A percentile compares a stretch with the other conserved stretches of the same genome.
phyloP scores from a whole-genome alignment of 2,329 filamentous ascomycete genomes.

The Hypoxylon sp. region DNA sequence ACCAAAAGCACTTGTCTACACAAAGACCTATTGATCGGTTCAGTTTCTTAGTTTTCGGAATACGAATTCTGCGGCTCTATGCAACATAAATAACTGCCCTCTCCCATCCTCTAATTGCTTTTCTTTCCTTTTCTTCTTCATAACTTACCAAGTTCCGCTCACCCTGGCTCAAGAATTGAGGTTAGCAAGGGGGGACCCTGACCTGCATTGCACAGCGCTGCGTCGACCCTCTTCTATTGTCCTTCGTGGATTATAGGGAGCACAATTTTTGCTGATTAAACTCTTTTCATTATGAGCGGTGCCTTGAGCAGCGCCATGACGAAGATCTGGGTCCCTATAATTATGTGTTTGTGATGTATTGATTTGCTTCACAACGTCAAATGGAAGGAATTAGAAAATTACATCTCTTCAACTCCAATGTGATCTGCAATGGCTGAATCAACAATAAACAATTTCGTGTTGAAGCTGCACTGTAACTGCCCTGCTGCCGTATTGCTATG shows the following conservation, averaged over 20 bases:
- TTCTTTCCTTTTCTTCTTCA: slow-evolving; percentile 49
- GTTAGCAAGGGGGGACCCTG: slow-evolving; percentile 53
- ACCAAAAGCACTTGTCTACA: no score
- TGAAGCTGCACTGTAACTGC: not conserved
- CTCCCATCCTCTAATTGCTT: slow-evolving; percentile 9
- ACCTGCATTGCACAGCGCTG: slow-evolving; percentile 73
- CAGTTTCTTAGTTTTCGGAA: not conserved
- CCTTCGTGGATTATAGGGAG: slow-evolving; percentile 54
- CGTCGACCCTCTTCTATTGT: slow-evolving; percentile 59
- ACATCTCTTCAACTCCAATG: not conserved
- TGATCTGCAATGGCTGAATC: not conserved
- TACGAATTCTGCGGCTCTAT: no score
- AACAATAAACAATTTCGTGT: not conserved
- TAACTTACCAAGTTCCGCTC: slow-evolving; percentile 58
- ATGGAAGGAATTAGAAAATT: not conserved
- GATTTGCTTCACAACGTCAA: no score
- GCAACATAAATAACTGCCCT: slow-evolving; percentile 33
- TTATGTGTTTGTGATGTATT: no score
- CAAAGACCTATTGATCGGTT: not conserved
- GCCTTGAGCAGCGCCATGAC: slow-evolving; percentile 54
- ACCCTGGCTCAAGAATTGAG: slow-evolving; percentile 51
- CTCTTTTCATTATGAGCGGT: slow-evolving; percentile 57
- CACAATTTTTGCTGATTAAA: slow-evolving; percentile 56
- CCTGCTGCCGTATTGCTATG: not conserved
- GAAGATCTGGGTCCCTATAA: slow-evolving; percentile 50